These are phyloP conservation scores for Gynochthodes officinalis DNA, from an alignment of 257 asterid species.

Conservation along the genomic window DNA sequence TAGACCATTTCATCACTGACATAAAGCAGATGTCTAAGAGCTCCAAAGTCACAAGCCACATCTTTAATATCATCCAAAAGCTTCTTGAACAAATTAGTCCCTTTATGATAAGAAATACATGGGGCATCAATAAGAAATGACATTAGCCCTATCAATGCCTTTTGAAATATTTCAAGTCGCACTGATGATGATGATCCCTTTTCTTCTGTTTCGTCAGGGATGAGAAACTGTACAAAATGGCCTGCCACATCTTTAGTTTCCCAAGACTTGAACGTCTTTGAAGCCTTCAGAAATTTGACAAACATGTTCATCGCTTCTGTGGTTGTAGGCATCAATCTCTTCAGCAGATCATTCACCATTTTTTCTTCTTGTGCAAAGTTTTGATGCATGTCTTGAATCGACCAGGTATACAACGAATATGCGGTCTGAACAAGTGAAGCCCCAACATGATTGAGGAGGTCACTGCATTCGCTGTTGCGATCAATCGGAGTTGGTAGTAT, in stretches of 20 bases:
- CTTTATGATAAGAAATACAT: background rate
- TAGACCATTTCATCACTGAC: background rate
- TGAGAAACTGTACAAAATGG: background rate
- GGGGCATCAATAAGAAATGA: background rate
- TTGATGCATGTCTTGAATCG: background rate
- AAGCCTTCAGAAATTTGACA: background rate
- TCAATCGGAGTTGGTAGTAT: background rate
- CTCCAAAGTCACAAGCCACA: background rate
- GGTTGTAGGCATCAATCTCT: background rate
- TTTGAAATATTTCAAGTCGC: background rate
- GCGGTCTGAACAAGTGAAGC: background rate
- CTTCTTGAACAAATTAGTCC: background rate
- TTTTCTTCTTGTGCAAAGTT: background rate
- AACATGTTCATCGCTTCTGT: background rate
- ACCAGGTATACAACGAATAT: background rate
- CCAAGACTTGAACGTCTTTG: background rate
- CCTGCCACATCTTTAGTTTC: background rate
- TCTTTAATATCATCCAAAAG: background rate
- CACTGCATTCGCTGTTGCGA: background rate
- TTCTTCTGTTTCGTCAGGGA: background rate
- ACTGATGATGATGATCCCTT: background rate
- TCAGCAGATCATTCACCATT: background rate
- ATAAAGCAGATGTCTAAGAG: background rate
- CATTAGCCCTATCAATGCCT: conserved; percentile 1
- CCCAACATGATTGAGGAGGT: background rate